phyloP scores from a whole-genome alignment of 257 asterid species.

The Hygrophila difformis region DNA sequence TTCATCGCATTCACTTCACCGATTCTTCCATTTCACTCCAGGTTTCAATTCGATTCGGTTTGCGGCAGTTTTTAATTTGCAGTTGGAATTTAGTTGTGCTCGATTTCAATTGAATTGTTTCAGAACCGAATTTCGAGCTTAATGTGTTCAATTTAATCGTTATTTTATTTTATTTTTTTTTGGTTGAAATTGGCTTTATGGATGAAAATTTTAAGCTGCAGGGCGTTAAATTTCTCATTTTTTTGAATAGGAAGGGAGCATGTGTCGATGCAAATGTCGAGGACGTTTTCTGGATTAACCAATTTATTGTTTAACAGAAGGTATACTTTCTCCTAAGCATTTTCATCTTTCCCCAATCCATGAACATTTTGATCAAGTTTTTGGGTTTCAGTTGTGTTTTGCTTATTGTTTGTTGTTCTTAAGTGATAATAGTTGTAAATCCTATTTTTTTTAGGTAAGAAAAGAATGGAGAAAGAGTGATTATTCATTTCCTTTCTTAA shows the following conservation, averaged over 20 bases:
- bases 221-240: slow-evolving; percentile 5
- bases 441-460: not conserved
- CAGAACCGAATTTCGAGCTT: not conserved
- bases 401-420: not conserved
- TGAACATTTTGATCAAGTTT: not conserved
- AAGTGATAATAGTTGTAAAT: not conserved
- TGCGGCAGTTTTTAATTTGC: not conserved
- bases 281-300: slow-evolving; percentile 55
- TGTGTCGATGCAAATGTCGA: slow-evolving; percentile 56
- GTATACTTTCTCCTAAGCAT: slow-evolving; percentile 23
- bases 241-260: slow-evolving; percentile 43
- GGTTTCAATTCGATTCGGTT: slow-evolving; percentile 27
- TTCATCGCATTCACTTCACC: slow-evolving; percentile 32
- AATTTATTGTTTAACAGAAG: slow-evolving; percentile 59
- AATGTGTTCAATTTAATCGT: too few relatives aligned
- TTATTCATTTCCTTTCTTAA: not conserved
- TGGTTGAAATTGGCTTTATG: too few relatives aligned
- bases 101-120: too few relatives aligned
- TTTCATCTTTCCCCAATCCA: not conserved
- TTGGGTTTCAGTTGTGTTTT: too few relatives aligned
- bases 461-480: not conserved
- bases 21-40: slow-evolving; percentile 35
- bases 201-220: not conserved
- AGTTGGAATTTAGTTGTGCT: too few relatives aligned
- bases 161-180: too few relatives aligned